Base-by-base conservation (phyloP, 108 stramenopile species). In the Mediolabrus comicus region DNA sequence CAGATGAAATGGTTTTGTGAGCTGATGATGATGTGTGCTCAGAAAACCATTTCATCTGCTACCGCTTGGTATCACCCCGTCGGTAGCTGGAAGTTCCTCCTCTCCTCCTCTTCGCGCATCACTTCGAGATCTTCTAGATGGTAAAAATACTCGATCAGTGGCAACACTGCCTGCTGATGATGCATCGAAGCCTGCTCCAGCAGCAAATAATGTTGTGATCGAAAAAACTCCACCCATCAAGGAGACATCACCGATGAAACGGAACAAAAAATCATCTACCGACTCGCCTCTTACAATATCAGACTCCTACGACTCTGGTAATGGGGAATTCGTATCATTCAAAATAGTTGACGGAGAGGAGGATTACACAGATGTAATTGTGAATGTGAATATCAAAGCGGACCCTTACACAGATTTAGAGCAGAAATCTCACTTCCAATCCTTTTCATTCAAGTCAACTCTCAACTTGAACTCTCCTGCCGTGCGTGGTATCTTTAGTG, bases 241-340 rank as follows among this genome's bases (percentile, higher is more conserved):
- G 7, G 46, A 49, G 46, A 49, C 4, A 49, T n/a, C 16, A 49
- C n/a, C n/a, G n/a, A 41, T 16, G 17, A 14, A 41, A 41, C 41
- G 16, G 17, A 3, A 4, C 41, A 49, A 49, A 22, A 49, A 22
- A 49, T 49, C 46, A 49, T 3, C 41, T 17, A 43, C 16, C 43
- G 14, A 19, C 46, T 74, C 53, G 57, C 59, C 33, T 16, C 8
- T 86, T 22, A 71, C 81, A 51, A 86, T 92, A 35, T 87, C 85
- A 8, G 84, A 86, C 56, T 36, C 84, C 5, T 89, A 84, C 67
- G 91, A 92, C 67, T 83, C 86, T 31, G 91, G 88, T 8, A 92
- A 92, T 78, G 84, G 86, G 36, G 77, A 86, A 53, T 83, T 85
- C 39, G 69, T 67, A 1, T 69, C 68, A 19, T 53, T 28, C 34